Conservation (phyloP, 108 stramenopile genomes). For the Nannochloropsis oceanica region DNA sequence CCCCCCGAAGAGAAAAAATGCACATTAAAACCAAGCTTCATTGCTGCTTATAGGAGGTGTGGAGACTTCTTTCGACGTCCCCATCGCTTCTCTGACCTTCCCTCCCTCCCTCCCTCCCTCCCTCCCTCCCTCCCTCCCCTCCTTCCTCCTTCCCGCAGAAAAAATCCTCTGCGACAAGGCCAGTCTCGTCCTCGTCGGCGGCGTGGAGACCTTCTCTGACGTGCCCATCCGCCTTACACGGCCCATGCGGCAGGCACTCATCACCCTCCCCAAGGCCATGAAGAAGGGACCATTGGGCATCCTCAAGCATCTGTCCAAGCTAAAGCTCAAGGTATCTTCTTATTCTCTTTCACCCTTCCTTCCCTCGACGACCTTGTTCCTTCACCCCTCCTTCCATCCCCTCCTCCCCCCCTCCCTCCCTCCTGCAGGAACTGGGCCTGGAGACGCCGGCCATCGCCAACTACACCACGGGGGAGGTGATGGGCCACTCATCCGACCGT, state of each 20-base stretch:
- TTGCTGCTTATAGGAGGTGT: no score
- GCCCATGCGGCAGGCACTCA: conserved; percentile 66
- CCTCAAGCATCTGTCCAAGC: conserved; percentile 65
- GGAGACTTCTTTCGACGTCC: no score
- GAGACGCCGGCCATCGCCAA: conserved; percentile 97
- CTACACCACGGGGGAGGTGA: conserved; percentile 98
- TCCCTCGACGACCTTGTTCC: background rate
- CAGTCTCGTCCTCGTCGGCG: conserved; percentile 78
- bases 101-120: background rate
- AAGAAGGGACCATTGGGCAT: conserved; percentile 65
- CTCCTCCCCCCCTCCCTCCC: background rate
- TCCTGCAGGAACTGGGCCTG: conserved; percentile 45
- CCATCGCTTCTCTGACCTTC: no score
- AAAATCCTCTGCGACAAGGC: conserved; percentile 49
- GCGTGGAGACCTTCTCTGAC: conserved; percentile 85
- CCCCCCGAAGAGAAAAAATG: no score
- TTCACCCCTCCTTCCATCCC: background rate
- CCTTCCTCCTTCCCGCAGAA: no score
- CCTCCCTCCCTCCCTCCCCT: background rate
- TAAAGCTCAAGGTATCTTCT: conserved; percentile 56
- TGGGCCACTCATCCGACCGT: conserved; percentile 88
- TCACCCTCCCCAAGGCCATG: conserved; percentile 79
- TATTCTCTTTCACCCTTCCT: background rate
- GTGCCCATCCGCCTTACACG: conserved; percentile 66
- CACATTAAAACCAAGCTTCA: no score